A percentile compares a stretch with the other conserved stretches of the same genome.
Conservation (phyloP, 495 filamentous ascomycete genomes). For the Chaetomium tenue region DNA sequence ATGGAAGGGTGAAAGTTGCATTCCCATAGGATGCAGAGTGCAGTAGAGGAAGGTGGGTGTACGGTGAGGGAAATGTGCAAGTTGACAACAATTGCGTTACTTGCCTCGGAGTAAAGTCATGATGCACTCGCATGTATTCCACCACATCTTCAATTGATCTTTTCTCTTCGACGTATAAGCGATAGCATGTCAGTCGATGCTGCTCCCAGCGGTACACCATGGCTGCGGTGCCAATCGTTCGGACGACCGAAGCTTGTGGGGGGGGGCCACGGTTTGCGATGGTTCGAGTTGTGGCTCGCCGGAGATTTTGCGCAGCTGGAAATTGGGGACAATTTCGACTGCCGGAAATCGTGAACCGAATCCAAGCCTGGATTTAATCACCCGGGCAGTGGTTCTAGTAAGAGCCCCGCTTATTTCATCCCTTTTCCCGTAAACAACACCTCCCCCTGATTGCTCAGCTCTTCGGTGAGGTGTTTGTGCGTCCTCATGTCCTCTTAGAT, state of each 20-base stretch:
- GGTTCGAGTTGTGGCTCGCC: neutral
- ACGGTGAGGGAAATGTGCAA: constrained; percentile 1
- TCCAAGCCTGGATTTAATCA: too few species aligned
- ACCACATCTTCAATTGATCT: constrained; percentile 67
- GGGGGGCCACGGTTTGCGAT: neutral
- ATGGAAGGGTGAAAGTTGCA: neutral
- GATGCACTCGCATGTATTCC: constrained; percentile 57
- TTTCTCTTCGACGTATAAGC: constrained; percentile 71
- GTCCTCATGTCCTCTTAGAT: too few species aligned
- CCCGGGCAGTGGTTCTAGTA: too few species aligned
- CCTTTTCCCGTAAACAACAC: too few species aligned
- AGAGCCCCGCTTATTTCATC: too few species aligned
- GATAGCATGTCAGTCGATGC: constrained; percentile 64
- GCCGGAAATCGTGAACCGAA: too few species aligned
- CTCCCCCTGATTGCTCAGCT: too few species aligned
- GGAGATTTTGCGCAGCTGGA: constrained; percentile 11
- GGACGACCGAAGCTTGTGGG: neutral
- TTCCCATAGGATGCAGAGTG: too few species aligned
- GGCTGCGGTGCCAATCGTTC: constrained; percentile 8
- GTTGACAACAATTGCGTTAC: neutral
- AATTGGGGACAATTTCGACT: too few species aligned
- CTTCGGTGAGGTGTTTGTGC: too few species aligned
- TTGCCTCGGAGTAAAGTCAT: constrained; percentile 67
- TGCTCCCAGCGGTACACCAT: constrained; percentile 79
- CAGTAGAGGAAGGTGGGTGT: too few species aligned